These are phyloP conservation scores for Lactarius tabidus DNA, from an alignment of 768 basidiomycete species.

Conservation along the genomic window DNA sequence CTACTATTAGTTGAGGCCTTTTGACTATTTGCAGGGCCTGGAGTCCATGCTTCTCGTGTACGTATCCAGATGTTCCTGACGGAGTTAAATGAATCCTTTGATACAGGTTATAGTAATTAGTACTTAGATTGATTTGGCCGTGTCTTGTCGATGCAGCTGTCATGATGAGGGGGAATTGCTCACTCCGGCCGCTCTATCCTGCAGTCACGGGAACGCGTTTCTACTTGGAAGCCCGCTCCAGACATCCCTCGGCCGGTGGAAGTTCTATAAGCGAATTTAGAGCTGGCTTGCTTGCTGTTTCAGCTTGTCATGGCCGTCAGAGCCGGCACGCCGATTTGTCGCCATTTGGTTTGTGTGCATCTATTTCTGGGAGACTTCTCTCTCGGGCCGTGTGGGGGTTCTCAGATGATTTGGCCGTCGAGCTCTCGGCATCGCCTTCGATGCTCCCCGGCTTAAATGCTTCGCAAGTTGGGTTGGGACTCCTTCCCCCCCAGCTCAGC, in stretches of 20 bases:
- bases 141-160: background rate
- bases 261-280: background rate
- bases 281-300: background rate
- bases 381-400: background rate
- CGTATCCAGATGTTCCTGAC: background rate
- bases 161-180: background rate
- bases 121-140: background rate
- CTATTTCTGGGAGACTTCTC: background rate
- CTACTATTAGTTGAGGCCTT: background rate
- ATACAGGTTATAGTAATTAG: background rate
- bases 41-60: background rate
- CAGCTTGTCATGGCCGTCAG: background rate
- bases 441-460: constrained; percentile 4
- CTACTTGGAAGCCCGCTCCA: background rate
- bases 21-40: background rate
- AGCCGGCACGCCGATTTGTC: background rate
- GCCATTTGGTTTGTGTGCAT: background rate
- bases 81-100: background rate
- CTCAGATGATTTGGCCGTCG: background rate
- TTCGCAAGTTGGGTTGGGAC: background rate
- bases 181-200: background rate
- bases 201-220: background rate
- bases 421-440: background rate
- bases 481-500: background rate
- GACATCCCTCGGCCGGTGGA: no score